Percentiles rank a stretch among this genome's conserved stretches.
These are phyloP conservation scores for Fusarium pseudograminearum DNA, from an alignment of 2,329 filamentous ascomycete genomes.

Conservation along the genomic window DNA sequence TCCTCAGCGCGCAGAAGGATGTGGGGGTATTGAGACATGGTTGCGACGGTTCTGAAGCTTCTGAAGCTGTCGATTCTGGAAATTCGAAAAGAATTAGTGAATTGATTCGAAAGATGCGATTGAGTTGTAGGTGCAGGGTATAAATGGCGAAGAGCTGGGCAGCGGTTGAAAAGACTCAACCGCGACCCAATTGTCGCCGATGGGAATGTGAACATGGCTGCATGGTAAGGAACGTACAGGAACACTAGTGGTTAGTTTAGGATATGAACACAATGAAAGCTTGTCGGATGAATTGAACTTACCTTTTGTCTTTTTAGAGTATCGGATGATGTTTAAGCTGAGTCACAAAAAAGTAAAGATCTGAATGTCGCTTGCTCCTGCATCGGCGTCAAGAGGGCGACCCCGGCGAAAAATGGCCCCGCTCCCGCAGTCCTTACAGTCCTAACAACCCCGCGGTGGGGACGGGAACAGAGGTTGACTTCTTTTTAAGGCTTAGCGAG, in stretches of 20 bases:
- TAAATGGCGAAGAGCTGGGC: background rate
- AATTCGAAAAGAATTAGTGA: constrained; percentile 20
- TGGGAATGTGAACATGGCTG: constrained; percentile 1
- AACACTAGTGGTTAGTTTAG: constrained; percentile 3
- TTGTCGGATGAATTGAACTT: constrained; percentile 3
- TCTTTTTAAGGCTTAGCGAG: constrained; percentile 25
- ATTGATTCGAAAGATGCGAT: background rate
- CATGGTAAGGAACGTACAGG: background rate
- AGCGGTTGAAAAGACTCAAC: constrained; percentile 11
- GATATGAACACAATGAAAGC: background rate
- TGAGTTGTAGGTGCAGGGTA: constrained; percentile 1
- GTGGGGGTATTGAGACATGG: constrained; percentile 48
- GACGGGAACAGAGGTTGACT: background rate
- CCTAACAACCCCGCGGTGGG: constrained; percentile 27
- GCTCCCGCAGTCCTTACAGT: constrained; percentile 29
- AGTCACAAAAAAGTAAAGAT: constrained; percentile 41
- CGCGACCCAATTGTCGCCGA: constrained; percentile 8
- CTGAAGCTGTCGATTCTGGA: constrained; percentile 6
- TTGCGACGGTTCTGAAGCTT: constrained; percentile 23
- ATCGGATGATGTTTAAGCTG: constrained; percentile 30
- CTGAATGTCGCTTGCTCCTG: constrained; percentile 28
- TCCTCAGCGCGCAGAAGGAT: constrained; percentile 70
- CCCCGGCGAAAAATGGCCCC: constrained; percentile 41
- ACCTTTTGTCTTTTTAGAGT: constrained; percentile 10
- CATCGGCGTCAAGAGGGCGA: constrained; percentile 24